phyloP scores from a whole-genome alignment of 257 asterid genomes.

The Euphrasia confusa region DNA sequence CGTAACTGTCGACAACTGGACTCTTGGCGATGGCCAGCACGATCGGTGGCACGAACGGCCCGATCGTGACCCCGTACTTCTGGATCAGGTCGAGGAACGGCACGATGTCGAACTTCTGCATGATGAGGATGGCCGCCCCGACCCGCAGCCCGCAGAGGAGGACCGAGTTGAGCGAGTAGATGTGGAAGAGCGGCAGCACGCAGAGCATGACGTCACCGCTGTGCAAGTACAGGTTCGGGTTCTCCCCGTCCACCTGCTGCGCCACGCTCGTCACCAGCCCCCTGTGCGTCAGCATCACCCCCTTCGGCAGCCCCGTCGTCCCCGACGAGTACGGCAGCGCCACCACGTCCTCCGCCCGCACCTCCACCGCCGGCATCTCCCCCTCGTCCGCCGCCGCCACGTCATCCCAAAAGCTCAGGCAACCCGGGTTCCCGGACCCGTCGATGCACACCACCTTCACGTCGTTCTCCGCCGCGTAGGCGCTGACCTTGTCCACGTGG shows the following conservation, averaged over 20 bases:
- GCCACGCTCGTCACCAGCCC: constrained; percentile 86
- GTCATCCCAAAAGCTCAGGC: constrained; percentile 54
- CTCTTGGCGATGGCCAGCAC: constrained; percentile 69
- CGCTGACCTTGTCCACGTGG: constrained; percentile 56
- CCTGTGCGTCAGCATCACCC: constrained; percentile 90
- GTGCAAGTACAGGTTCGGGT: constrained; percentile 75
- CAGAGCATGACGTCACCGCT: constrained; percentile 72
- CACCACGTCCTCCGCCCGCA: constrained; percentile 64
- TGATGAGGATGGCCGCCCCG: constrained; percentile 73
- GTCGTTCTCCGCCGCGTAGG: constrained; percentile 31
- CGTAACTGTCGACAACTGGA: constrained; percentile 60
- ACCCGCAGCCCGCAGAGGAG: constrained; percentile 82
- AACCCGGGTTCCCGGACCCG: constrained; percentile 33
- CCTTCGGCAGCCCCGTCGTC: constrained; percentile 89
- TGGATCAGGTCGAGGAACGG: constrained; percentile 60
- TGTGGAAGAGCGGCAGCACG: constrained; percentile 76
- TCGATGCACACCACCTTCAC: constrained; percentile 46
- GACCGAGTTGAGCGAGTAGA: constrained; percentile 65
- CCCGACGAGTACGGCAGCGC: constrained; percentile 94
- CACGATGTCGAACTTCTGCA: constrained; percentile 73
- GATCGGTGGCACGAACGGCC: constrained; percentile 90
- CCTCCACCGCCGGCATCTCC: constrained; percentile 55
- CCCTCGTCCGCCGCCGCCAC: constrained; percentile 46
- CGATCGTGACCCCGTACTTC: constrained; percentile 69
- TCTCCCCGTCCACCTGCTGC: constrained; percentile 89